Base-by-base conservation (phyloP, 2,329 filamentous ascomycete genomes). In the Penicillium sp. region DNA sequence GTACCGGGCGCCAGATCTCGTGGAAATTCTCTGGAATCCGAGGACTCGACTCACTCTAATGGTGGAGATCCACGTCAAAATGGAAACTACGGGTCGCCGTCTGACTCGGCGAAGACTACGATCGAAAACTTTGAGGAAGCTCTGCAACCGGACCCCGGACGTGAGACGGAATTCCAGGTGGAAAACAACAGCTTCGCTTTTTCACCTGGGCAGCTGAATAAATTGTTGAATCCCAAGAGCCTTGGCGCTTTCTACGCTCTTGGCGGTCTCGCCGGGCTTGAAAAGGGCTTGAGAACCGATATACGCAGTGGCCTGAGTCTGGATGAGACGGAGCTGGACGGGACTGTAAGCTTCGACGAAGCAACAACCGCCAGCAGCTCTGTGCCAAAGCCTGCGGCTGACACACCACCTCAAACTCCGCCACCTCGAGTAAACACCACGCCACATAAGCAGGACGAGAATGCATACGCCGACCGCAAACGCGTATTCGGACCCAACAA, bases 201-300 rank as follows among this genome's bases (percentile, higher is more conserved):
- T 70, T 85, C 88, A 0, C 89, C 89, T 11, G 91, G 91, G 26
- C 90, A 91, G 68, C 78, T 92, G 69, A 88, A 86, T 65, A 94
- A 94, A 78, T 79, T 95, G 7, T 82, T 93, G 56, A 93, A 93
- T 66, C 91, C 91, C 0, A 95, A 95, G 78, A 93, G 85, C 69
- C 81, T 91, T 63, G 82, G 86, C 29, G 91, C 91, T 5, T 92
- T 93, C 64, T 87, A 90, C 68, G 90, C 90, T 6, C 76, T 95
- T 2, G 91, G 91, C 58, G 91, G 91, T 53, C 74, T 94, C 6
- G 80, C 79, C 8, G 91, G 91, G 2, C 73, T 95, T 21, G 90
- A 92, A 70, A 91, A 88, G 71, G 91, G 91, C 1, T 74, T 95
- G 9, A 83, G 88, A 61, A 89, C 90, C 1, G 81, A 92, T 71